phyloP scores from a whole-genome alignment of 139 green algal genomes.

The Astrephomene gubernaculifera region DNA sequence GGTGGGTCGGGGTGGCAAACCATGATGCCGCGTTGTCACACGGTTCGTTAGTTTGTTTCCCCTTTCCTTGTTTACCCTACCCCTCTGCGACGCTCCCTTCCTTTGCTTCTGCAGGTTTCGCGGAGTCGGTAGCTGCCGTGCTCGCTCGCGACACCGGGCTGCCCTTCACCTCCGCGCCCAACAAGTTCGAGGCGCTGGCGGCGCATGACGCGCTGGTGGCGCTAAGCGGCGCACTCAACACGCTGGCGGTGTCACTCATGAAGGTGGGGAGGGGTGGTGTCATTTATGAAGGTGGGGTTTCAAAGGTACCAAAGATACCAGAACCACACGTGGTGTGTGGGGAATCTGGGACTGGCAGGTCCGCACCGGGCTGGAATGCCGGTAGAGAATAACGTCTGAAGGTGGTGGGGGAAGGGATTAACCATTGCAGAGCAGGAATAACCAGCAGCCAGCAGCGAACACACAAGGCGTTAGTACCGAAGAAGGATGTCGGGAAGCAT shows the following conservation, averaged over 20 bases:
- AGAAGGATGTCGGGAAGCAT: too few relatives aligned
- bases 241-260: conserved; percentile 89
- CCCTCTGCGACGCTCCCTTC: background rate
- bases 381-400: background rate
- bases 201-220: conserved; percentile 94
- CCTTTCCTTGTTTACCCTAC: background rate
- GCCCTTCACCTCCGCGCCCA: conserved; percentile 92
- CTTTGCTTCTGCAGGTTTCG: conserved; percentile 68
- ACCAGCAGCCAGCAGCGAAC: background rate
- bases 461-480: too few relatives aligned
- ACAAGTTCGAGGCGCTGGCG: conserved; percentile 98
- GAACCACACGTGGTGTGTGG: background rate
- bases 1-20: too few relatives aligned
- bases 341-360: background rate
- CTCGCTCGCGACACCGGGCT: conserved; percentile 88
- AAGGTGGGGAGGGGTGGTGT: conserved; percentile 75
- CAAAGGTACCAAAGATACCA: background rate
- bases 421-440: background rate
- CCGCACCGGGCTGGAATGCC: background rate
- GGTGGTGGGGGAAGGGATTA: too few relatives aligned
- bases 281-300: background rate
- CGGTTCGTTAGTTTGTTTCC: background rate
- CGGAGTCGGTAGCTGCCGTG: conserved; percentile 75
- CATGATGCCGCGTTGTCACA: too few relatives aligned
- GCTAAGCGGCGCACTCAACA: conserved; percentile 89